Conservation (phyloP, 768 basidiomycete species). For the Galerina sulciceps region DNA sequence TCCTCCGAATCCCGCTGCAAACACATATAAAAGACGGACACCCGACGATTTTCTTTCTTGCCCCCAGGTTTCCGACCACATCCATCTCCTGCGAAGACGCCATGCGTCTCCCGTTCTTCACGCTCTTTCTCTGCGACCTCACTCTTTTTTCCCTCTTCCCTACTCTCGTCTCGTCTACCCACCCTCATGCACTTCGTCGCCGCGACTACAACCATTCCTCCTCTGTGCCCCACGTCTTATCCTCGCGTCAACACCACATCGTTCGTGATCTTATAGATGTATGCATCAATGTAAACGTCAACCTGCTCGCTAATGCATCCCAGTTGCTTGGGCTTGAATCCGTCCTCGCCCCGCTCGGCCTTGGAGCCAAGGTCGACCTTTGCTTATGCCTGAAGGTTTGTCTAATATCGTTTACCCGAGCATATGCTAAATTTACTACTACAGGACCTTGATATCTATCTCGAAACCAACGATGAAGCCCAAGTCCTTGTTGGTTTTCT, state of each 20-base stretch:
- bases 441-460: conserved; percentile 38
- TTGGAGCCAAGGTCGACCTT: conserved; percentile 29
- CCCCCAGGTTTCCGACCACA: background rate
- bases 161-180: conserved; percentile 12
- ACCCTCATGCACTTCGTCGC: conserved; percentile 26
- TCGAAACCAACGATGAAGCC: conserved; percentile 31
- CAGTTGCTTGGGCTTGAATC: conserved; percentile 25
- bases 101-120: conserved; percentile 32
- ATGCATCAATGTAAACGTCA: conserved; percentile 32
- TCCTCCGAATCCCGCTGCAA: conserved; percentile 6
- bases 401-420: background rate
- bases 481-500: conserved; percentile 29
- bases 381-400: conserved; percentile 47
- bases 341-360: conserved; percentile 22
- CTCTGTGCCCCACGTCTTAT: conserved; percentile 16
- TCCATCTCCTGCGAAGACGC: conserved; percentile 12
- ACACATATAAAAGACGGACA: conserved; percentile 11
- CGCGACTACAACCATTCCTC: conserved; percentile 23
- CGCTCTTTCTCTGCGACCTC: conserved; percentile 28
- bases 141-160: conserved; percentile 21
- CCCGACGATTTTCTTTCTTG: conserved; percentile 10
- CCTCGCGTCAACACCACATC: conserved; percentile 30
- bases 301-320: conserved; percentile 27
- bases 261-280: conserved; percentile 34
- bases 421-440: conserved; percentile 8